Evolutionary conservation across 306 rosid species (phyloP).

Genomic region (Chamaecrista fasciculata): DNA sequence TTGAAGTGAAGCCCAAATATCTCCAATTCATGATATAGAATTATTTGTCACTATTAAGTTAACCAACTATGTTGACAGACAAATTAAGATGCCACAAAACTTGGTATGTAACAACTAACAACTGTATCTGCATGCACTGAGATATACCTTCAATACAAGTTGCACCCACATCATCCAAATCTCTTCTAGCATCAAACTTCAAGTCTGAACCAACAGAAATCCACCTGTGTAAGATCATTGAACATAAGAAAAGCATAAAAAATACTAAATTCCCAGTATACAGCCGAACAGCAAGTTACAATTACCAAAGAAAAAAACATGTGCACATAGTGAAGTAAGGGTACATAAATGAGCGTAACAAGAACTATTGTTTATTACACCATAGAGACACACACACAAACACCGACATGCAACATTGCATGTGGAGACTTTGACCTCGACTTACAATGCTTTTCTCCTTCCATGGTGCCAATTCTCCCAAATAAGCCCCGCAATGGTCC

Average conservation of each 20-base stretch:
- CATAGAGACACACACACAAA: background rate
- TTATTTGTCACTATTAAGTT: background rate
- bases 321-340: background rate
- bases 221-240: slow-evolving; percentile 75
- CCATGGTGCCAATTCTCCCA: slow-evolving; percentile 95
- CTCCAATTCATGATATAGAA: background rate
- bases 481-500: slow-evolving; percentile 91
- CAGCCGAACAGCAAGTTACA: slow-evolving; percentile 1
- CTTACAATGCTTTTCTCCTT: slow-evolving; percentile 88
- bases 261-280: slow-evolving; percentile 25
- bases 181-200: slow-evolving; percentile 98
- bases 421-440: slow-evolving; percentile 33
- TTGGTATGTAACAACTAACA: background rate
- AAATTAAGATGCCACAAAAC: background rate
- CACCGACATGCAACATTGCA: slow-evolving; percentile 1
- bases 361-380: slow-evolving; percentile 13
- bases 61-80: slow-evolving; percentile 5
- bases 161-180: slow-evolving; percentile 93
- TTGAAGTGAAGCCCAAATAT: background rate
- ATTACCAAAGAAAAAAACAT: slow-evolving; percentile 17
- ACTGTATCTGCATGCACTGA: slow-evolving; percentile 1
- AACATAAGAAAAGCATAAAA: slow-evolving; percentile 39
- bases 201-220: slow-evolving; percentile 99
- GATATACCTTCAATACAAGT: slow-evolving; percentile 60
- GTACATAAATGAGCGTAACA: slow-evolving; percentile 1